A percentile compares a stretch with the other conserved stretches of the same genome.
Conservation (phyloP, 805 yeast species). For the Saccharomyces kudriavzevii region DNA sequence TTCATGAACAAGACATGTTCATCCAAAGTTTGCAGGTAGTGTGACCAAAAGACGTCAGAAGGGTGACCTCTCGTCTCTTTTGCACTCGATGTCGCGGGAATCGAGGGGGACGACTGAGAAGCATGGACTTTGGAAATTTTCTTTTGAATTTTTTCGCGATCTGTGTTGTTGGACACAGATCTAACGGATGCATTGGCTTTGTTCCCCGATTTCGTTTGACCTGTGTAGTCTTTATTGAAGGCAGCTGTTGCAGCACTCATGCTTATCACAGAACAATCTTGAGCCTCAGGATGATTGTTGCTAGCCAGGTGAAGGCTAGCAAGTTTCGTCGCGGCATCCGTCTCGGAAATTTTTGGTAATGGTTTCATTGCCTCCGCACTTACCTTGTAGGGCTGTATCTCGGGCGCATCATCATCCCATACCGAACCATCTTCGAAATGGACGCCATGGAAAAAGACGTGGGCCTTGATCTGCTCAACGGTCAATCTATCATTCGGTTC, state of each 20-base stretch:
- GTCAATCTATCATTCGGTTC: conserved; percentile 56
- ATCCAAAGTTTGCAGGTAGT: conserved; percentile 43
- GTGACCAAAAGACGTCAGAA: conserved; percentile 35
- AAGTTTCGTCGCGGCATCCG: neutral
- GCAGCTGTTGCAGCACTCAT: conserved; percentile 9
- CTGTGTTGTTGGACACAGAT: neutral
- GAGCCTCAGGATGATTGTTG: conserved; percentile 5
- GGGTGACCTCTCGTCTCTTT: neutral
- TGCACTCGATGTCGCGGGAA: neutral
- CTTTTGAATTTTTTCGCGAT: neutral
- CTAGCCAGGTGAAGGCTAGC: neutral
- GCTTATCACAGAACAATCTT: conserved; percentile 17
- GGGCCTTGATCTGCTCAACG: conserved; percentile 46
- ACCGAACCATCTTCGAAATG: conserved; percentile 46
- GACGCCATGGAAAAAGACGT: conserved; percentile 48
- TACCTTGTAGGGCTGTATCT: conserved; percentile 59
- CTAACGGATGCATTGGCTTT: neutral
- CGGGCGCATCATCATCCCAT: conserved; percentile 55
- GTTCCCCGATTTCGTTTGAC: neutral
- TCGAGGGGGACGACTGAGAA: neutral
- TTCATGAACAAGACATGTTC: conserved; percentile 57
- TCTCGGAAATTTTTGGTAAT: conserved; percentile 39
- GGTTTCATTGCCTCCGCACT: conserved; percentile 70
- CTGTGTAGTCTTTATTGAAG: conserved; percentile 6
- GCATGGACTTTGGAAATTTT: neutral